Evolutionary conservation across 75 land plant genomes (phyloP).

Genomic region (Cupressus sempervirens): DNA sequence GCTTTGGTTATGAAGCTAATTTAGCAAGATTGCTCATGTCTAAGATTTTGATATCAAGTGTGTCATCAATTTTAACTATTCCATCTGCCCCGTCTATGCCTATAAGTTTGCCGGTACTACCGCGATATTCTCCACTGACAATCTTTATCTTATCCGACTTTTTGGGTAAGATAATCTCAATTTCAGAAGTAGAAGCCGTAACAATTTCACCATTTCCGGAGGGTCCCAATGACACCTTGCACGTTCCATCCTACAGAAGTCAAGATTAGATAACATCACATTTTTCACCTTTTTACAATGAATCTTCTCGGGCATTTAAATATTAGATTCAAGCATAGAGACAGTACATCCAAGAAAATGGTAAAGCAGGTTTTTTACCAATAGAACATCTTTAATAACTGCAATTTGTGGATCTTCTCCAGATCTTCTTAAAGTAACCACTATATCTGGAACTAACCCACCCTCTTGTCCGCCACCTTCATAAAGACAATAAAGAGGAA

Average conservation of each 20-base stretch:
- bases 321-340: background rate
- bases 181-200: slow-evolving; percentile 48
- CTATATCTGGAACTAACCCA: slow-evolving; percentile 76
- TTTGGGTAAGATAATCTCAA: slow-evolving; percentile 73
- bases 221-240: slow-evolving; percentile 58
- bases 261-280: background rate
- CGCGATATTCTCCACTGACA: slow-evolving; percentile 69
- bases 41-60: slow-evolving; percentile 79
- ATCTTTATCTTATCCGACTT: slow-evolving; percentile 85
- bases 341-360: background rate
- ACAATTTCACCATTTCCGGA: slow-evolving; percentile 72
- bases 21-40: slow-evolving; percentile 76
- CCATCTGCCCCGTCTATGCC: slow-evolving; percentile 93
- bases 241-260: slow-evolving; percentile 74
- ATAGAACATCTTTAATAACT: slow-evolving; percentile 67
- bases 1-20: slow-evolving; percentile 25
- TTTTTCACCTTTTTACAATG: background rate
- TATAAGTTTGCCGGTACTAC: slow-evolving; percentile 80
- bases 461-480: slow-evolving; percentile 56
- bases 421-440: slow-evolving; percentile 65
- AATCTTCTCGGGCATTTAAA: background rate
- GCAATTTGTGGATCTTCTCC: slow-evolving; percentile 65
- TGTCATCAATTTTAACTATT: slow-evolving; percentile 80
- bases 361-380: slow-evolving; percentile 39
- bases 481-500: background rate